Conservation (phyloP, 805 yeast genomes). For the Lipomyces oligophaga region DNA sequence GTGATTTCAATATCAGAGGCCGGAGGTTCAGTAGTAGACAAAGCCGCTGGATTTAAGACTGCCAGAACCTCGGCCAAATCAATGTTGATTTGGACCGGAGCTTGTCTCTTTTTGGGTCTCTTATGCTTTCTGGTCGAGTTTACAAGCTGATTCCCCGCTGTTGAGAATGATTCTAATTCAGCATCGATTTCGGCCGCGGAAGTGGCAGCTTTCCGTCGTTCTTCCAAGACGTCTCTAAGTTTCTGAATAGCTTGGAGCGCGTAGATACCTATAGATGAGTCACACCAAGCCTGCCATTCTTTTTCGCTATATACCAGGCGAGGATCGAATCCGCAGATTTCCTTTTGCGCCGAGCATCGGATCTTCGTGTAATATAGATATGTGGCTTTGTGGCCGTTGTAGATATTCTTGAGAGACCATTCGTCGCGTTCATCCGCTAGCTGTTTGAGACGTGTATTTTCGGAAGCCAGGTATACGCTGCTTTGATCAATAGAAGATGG, state of each 20-base stretch:
- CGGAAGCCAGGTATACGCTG: not conserved
- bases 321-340: slow-evolving; percentile 34
- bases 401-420: slow-evolving; percentile 17
- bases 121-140: not conserved
- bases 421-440: slow-evolving; percentile 4
- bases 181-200: not conserved
- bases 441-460: not conserved
- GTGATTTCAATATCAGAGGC: slow-evolving; percentile 1
- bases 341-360: slow-evolving; percentile 31
- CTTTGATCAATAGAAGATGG: not conserved
- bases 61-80: slow-evolving; percentile 9
- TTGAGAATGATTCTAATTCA: not conserved
- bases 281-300: slow-evolving; percentile 27
- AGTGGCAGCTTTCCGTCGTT: not conserved
- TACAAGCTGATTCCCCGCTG: not conserved
- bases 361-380: slow-evolving; percentile 23
- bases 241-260: slow-evolving; percentile 8
- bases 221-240: slow-evolving; percentile 5
- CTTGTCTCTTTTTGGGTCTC: not conserved
- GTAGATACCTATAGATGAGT: slow-evolving; percentile 13
- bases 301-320: slow-evolving; percentile 32
- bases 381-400: slow-evolving; percentile 25
- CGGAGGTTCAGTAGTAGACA: too few relatives aligned
- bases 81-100: slow-evolving; percentile 6
- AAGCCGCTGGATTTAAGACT: slow-evolving; percentile 1